These are phyloP conservation scores for Schizophyllum commune DNA, from an alignment of 1,284 basidiomycete species.

Conservation along the genomic window DNA sequence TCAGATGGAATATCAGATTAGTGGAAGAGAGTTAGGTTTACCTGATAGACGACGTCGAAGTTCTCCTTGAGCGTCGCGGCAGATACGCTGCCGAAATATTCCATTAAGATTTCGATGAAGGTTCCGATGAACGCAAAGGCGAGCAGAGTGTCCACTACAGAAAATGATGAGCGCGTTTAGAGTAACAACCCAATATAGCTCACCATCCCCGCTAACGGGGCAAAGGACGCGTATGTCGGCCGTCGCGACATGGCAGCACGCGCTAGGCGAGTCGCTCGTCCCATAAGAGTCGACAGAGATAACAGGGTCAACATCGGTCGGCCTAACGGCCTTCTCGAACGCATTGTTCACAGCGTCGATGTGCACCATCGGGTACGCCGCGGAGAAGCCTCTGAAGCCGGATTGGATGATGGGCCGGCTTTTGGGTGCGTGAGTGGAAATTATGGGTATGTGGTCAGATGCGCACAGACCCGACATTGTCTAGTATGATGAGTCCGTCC, in stretches of 20 bases:
- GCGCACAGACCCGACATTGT: slow-evolving; percentile 61
- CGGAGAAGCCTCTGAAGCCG: slow-evolving; percentile 74
- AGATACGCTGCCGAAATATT: slow-evolving; percentile 76
- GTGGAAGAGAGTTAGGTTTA: slow-evolving; percentile 21
- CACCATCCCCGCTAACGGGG: slow-evolving; percentile 76
- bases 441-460: slow-evolving; percentile 2
- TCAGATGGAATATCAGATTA: neutral
- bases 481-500: slow-evolving; percentile 88
- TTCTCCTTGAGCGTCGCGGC: slow-evolving; percentile 79
- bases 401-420: slow-evolving; percentile 89
- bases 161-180: slow-evolving; percentile 7
- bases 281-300: slow-evolving; percentile 51
- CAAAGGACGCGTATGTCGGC: slow-evolving; percentile 75
- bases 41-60: slow-evolving; percentile 95
- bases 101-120: slow-evolving; percentile 76
- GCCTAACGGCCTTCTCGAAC: slow-evolving; percentile 44
- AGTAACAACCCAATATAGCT: slow-evolving; percentile 19
- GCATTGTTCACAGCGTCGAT: slow-evolving; percentile 81
- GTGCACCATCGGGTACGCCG: slow-evolving; percentile 79
- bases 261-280: slow-evolving; percentile 44
- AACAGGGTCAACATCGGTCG: slow-evolving; percentile 61
- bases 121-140: slow-evolving; percentile 85
- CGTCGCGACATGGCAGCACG: slow-evolving; percentile 75
- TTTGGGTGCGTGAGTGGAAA: slow-evolving; percentile 23
- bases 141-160: slow-evolving; percentile 78